These are phyloP conservation scores for Fusarium sp. DNA, from an alignment of 2,329 filamentous ascomycete genomes.

Conservation along the genomic window DNA sequence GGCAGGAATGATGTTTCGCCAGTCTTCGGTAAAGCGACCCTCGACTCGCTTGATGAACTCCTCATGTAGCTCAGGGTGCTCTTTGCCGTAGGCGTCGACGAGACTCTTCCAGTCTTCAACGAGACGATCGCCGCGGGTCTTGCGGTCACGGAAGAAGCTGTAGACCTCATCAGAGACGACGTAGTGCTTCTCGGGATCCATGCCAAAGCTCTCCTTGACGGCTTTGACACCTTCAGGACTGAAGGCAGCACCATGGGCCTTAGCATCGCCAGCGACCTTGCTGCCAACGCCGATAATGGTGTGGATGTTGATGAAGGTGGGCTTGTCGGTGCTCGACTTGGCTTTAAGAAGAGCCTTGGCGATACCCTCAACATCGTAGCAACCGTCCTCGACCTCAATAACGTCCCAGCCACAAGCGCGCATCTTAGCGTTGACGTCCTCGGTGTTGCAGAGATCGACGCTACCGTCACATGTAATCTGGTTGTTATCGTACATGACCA, in stretches of 20 bases:
- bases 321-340: slow-evolving; percentile 59
- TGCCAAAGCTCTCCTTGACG: slow-evolving; percentile 51
- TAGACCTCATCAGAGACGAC: slow-evolving; percentile 59
- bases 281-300: slow-evolving; percentile 68
- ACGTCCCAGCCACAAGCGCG: slow-evolving; percentile 67
- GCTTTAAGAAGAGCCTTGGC: slow-evolving; percentile 61
- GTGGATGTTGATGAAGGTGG: slow-evolving; percentile 68
- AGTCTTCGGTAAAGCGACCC: slow-evolving; percentile 61
- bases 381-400: slow-evolving; percentile 65
- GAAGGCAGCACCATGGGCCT: slow-evolving; percentile 69
- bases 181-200: slow-evolving; percentile 53
- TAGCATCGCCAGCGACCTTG: slow-evolving; percentile 61
- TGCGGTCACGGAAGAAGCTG: slow-evolving; percentile 62
- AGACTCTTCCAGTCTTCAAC: slow-evolving; percentile 61
- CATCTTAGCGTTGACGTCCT: slow-evolving; percentile 70
- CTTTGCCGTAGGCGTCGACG: slow-evolving; percentile 56
- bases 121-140: slow-evolving; percentile 56
- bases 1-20: slow-evolving; percentile 61
- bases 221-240: slow-evolving; percentile 63
- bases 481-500: slow-evolving; percentile 71
- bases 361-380: slow-evolving; percentile 58
- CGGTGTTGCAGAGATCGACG: slow-evolving; percentile 64
- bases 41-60: slow-evolving; percentile 62
- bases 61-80: slow-evolving; percentile 61
- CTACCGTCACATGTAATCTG: slow-evolving; percentile 69